Evolutionary conservation across 2,329 filamentous ascomycete species (phyloP).

Genomic region (Leptographium procerum): DNA sequence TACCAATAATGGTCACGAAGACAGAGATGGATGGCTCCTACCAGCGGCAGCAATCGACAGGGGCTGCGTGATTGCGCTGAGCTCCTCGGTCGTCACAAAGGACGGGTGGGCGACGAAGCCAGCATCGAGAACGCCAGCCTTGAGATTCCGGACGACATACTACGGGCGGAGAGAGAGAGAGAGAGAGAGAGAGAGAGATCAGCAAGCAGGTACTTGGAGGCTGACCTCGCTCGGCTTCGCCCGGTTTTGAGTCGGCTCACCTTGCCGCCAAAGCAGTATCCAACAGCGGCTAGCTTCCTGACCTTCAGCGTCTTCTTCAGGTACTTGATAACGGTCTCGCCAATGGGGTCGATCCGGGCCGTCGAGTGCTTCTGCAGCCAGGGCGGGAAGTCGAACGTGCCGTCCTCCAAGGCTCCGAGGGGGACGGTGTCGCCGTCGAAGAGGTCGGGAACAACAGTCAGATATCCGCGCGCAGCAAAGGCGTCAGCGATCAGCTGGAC

Average conservation of each 20-base stretch:
- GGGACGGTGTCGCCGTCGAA: slow-evolving; percentile 55
- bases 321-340: slow-evolving; percentile 41
- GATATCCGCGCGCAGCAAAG: slow-evolving; percentile 62
- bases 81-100: slow-evolving; percentile 58
- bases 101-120: slow-evolving; percentile 69
- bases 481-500: slow-evolving; percentile 60
- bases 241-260: too few relatives aligned
- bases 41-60: slow-evolving; percentile 53
- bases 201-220: too few relatives aligned
- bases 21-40: background rate
- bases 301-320: slow-evolving; percentile 43
- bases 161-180: slow-evolving; percentile 16
- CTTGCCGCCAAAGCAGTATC: slow-evolving; percentile 70
- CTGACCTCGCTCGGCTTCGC: background rate
- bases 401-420: slow-evolving; percentile 32
- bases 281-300: slow-evolving; percentile 51
- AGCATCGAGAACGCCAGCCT: slow-evolving; percentile 47
- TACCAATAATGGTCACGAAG: background rate
- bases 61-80: slow-evolving; percentile 53
- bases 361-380: slow-evolving; percentile 33
- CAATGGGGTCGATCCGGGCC: slow-evolving; percentile 39
- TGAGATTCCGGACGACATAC: slow-evolving; percentile 60
- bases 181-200: background rate
- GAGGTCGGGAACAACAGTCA: slow-evolving; percentile 56
- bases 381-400: slow-evolving; percentile 26